A percentile compares a stretch with the other conserved stretches of the same genome.
These are phyloP conservation scores for Arthroderma uncinatum DNA, from an alignment of 2,329 filamentous ascomycete genomes.

Conservation along the genomic window DNA sequence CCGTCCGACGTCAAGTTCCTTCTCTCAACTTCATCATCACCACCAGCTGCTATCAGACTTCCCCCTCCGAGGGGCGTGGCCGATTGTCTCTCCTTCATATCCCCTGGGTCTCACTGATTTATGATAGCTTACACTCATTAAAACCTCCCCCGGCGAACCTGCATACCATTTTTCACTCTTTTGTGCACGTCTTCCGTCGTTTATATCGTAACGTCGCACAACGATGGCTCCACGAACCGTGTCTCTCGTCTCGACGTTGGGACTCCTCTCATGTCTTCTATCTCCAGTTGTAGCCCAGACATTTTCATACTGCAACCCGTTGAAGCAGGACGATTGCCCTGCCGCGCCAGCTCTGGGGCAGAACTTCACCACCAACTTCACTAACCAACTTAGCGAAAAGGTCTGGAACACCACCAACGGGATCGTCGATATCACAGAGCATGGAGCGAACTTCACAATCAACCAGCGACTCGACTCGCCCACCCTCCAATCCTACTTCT, in stretches of 20 bases:
- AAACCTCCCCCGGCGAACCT: neutral
- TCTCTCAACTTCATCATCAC: neutral
- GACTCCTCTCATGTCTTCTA: constrained; percentile 22
- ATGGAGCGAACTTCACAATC: constrained; percentile 76
- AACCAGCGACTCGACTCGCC: constrained; percentile 67
- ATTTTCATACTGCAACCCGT: constrained; percentile 64
- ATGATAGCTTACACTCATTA: neutral
- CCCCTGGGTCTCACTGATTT: neutral
- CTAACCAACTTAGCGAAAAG: constrained; percentile 49
- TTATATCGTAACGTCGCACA: neutral
- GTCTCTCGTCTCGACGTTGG: constrained; percentile 18
- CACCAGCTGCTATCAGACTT: constrained; percentile 1
- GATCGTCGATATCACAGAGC: constrained; percentile 53
- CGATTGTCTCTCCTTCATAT: constrained; percentile 3
- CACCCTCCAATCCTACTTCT: constrained; percentile 77
- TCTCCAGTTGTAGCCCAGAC: constrained; percentile 53
- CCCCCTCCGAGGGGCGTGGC: neutral
- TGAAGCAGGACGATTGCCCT: constrained; percentile 60
- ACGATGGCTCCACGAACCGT: constrained; percentile 8
- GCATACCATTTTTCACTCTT: constrained; percentile 1
- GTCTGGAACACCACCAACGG: constrained; percentile 57
- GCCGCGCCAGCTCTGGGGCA: constrained; percentile 56
- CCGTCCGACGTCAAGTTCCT: neutral
- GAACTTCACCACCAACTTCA: constrained; percentile 28
- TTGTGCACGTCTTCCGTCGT: constrained; percentile 5